These are phyloP conservation scores for Stagonosporopsis tanaceti DNA, from an alignment of 2,329 filamentous ascomycete genomes.

Conservation along the genomic window DNA sequence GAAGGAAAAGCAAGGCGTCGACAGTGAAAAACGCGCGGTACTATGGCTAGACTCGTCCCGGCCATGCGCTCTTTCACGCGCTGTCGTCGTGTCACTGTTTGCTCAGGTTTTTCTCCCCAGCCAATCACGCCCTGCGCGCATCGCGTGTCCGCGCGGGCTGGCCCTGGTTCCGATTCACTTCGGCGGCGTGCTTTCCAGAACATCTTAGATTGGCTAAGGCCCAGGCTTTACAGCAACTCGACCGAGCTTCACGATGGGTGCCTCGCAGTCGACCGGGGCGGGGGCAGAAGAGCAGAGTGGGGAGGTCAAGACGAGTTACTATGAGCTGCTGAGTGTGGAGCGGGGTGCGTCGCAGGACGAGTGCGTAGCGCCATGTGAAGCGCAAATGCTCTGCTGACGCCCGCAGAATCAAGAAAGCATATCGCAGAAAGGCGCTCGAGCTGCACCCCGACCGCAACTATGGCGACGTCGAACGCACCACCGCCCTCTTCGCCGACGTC, in stretches of 20 bases:
- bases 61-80: slow-evolving; percentile 18
- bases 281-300: slow-evolving; percentile 28
- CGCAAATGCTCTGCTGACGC: background rate
- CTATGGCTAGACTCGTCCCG: slow-evolving; percentile 21
- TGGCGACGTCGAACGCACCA: slow-evolving; percentile 83
- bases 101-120: slow-evolving; percentile 21
- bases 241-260: slow-evolving; percentile 51
- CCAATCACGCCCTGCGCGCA: slow-evolving; percentile 26
- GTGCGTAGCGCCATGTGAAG: slow-evolving; percentile 52
- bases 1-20: slow-evolving; percentile 20
- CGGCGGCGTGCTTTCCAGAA: slow-evolving; percentile 17
- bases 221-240: slow-evolving; percentile 10
- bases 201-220: slow-evolving; percentile 1
- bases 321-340: slow-evolving; percentile 80
- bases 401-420: slow-evolving; percentile 88
- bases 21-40: slow-evolving; percentile 15
- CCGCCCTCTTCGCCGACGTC: slow-evolving; percentile 85
- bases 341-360: slow-evolving; percentile 81
- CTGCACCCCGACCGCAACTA: slow-evolving; percentile 95
- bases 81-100: slow-evolving; percentile 16
- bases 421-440: slow-evolving; percentile 88
- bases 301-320: slow-evolving; percentile 71
- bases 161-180: slow-evolving; percentile 12
- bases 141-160: slow-evolving; percentile 5
- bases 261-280: slow-evolving; percentile 53